A percentile compares a stretch with the other conserved stretches of the same genome.
Evolutionary conservation across 2,329 filamentous ascomycete genomes (phyloP).

Genomic region (Colletotrichum euphorbiae): DNA sequence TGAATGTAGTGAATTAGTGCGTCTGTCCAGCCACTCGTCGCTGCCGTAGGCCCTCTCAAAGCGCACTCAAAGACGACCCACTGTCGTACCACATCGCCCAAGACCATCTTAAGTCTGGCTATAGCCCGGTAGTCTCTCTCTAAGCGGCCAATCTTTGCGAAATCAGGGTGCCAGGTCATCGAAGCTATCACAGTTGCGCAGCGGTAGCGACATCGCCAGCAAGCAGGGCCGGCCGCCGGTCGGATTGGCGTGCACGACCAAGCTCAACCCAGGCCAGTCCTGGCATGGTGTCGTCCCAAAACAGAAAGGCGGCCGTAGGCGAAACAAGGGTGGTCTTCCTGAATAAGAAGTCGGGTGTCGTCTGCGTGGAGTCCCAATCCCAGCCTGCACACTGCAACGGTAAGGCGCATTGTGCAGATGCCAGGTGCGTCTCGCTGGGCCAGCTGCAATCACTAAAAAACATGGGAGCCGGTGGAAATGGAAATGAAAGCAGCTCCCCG

Average conservation of each 20-base stretch:
- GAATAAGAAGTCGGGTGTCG: slow-evolving; percentile 17
- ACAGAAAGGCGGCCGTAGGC: slow-evolving; percentile 25
- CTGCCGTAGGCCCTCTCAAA: neutral
- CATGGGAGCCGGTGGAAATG: slow-evolving; percentile 17
- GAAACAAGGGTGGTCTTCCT: slow-evolving; percentile 30
- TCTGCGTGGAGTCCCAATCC: neutral
- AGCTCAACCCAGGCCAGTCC: slow-evolving; percentile 12
- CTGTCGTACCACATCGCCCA: neutral
- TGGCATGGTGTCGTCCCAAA: slow-evolving; percentile 27
- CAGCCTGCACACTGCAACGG: slow-evolving; percentile 1
- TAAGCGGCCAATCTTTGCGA: slow-evolving; percentile 29
- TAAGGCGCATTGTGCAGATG: slow-evolving; percentile 31
- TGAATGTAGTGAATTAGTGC: neutral
- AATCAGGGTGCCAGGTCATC: slow-evolving; percentile 33
- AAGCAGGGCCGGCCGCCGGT: slow-evolving; percentile 32
- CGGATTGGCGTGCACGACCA: slow-evolving; percentile 20
- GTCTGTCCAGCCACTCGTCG: neutral
- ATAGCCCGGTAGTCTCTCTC: slow-evolving; percentile 15
- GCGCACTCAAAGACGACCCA: neutral
- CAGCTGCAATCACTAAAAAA: slow-evolving; percentile 13
- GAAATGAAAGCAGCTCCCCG: slow-evolving; percentile 6
- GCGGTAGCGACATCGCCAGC: slow-evolving; percentile 18
- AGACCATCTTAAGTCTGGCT: neutral
- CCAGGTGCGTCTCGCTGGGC: slow-evolving; percentile 7
- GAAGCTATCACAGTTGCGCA: slow-evolving; percentile 21